These are phyloP conservation scores for Nicotiana benthamiana DNA, from an alignment of 257 asterid species.

Conservation along the genomic window DNA sequence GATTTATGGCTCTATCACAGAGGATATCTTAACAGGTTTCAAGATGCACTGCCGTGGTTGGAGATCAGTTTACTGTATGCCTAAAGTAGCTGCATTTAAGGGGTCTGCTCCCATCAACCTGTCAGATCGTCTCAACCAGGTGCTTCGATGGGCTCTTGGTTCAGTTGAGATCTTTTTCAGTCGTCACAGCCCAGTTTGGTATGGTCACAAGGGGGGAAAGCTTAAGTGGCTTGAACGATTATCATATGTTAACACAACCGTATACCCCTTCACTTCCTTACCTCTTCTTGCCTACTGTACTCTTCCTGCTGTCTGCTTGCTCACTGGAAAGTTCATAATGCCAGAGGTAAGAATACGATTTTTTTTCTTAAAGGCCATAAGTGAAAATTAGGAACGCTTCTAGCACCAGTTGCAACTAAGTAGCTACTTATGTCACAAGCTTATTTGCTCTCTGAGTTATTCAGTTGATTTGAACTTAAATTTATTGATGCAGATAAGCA, in stretches of 20 bases:
- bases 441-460: background rate
- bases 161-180: conserved; percentile 94
- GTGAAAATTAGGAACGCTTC: background rate
- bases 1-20: conserved; percentile 94
- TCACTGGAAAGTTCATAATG: conserved; percentile 87
- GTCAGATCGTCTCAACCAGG: conserved; percentile 93
- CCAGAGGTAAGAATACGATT: conserved; percentile 56
- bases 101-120: conserved; percentile 93
- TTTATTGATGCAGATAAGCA: conserved; percentile 55
- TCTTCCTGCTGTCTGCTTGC: conserved; percentile 84
- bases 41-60: conserved; percentile 98
- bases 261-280: conserved; percentile 82
- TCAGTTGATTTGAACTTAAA: background rate
- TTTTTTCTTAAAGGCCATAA: background rate
- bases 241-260: conserved; percentile 72
- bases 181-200: conserved; percentile 75
- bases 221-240: conserved; percentile 88
- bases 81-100: conserved; percentile 70
- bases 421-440: background rate
- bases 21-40: conserved; percentile 89
- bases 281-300: conserved; percentile 91
- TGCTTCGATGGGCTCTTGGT: conserved; percentile 90
- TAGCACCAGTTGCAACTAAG: background rate
- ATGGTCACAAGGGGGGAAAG: conserved; percentile 74
- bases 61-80: conserved; percentile 93